Conservation (phyloP, 73 alveolate genomes). For the Blepharisma stoltei region DNA sequence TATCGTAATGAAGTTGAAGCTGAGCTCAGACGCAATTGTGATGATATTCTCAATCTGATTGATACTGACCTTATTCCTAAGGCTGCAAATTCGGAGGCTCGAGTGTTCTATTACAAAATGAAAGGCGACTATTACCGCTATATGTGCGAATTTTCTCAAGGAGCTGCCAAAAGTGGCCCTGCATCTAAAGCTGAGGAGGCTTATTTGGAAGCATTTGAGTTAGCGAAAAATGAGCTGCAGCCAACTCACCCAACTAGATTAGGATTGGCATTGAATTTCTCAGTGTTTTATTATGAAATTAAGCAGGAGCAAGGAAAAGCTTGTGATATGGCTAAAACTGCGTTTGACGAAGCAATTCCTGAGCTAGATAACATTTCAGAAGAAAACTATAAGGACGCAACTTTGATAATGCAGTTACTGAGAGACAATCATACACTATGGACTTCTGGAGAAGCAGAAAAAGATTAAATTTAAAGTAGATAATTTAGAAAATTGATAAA, state of each 20-base stretch:
- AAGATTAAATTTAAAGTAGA: neutral
- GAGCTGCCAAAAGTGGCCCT: constrained; percentile 33
- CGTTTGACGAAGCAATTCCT: constrained; percentile 68
- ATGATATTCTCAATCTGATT: constrained; percentile 48
- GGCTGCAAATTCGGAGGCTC: constrained; percentile 52
- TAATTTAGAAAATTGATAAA: too few relatives aligned
- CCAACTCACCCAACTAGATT: constrained; percentile 59
- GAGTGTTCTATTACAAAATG: constrained; percentile 69
- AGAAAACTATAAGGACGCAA: constrained; percentile 67
- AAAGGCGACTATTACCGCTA: constrained; percentile 75
- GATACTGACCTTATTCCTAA: constrained; percentile 52
- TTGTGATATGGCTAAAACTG: constrained; percentile 65
- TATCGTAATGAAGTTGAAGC: constrained; percentile 55
- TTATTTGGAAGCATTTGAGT: constrained; percentile 39
- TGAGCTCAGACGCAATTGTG: constrained; percentile 56
- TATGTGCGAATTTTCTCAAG: constrained; percentile 56
- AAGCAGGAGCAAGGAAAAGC: constrained; percentile 56
- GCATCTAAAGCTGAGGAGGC: constrained; percentile 39
- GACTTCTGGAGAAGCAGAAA: constrained; percentile 37
- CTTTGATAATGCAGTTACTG: constrained; percentile 58
- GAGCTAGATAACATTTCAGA: constrained; percentile 65
- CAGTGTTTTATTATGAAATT: constrained; percentile 70
- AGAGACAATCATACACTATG: constrained; percentile 58
- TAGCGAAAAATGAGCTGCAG: constrained; percentile 40
- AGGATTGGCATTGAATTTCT: constrained; percentile 66